Conservation (phyloP, 192 early-diverging fungal species). For the Linderina pennispora region DNA sequence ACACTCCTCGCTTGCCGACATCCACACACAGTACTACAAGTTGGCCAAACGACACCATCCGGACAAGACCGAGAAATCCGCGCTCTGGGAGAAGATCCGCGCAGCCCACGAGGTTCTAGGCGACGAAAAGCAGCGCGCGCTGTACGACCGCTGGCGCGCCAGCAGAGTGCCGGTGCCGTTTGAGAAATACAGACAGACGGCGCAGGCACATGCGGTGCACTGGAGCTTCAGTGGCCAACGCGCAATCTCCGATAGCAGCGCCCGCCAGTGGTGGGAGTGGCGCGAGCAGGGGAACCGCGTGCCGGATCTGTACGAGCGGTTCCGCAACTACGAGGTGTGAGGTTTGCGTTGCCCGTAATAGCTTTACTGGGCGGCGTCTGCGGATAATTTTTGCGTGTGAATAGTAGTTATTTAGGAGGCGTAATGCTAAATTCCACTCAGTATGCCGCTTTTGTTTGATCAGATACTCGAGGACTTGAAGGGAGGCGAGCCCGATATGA, state of each 20-base stretch:
- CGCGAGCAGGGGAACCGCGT: background rate
- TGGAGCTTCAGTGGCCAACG: conserved; percentile 21
- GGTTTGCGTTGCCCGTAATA: background rate
- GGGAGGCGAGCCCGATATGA: background rate
- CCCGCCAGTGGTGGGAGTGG: background rate
- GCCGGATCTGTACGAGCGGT: conserved; percentile 17
- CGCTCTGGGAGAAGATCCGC: conserved; percentile 15
- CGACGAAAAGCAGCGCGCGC: conserved; percentile 12
- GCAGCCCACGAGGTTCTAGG: conserved; percentile 27
- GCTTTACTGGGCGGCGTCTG: too few species aligned
- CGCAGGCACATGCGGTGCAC: conserved; percentile 21
- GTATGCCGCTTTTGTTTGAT: conserved; percentile 12
- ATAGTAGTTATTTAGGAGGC: too few species aligned
- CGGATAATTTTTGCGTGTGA: too few species aligned
- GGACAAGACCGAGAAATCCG: conserved; percentile 3
- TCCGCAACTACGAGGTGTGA: conserved; percentile 30
- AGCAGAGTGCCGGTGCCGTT: conserved; percentile 18
- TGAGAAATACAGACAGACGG: conserved; percentile 8
- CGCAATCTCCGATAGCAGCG: background rate
- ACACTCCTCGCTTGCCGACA: conserved; percentile 12
- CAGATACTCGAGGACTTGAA: conserved; percentile 14
- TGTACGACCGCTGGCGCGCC: conserved; percentile 32
- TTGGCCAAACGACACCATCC: conserved; percentile 17
- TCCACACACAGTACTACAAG: conserved; percentile 18
- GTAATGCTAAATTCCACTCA: too few species aligned